Percentiles rank a stretch among this genome's conserved stretches.
Evolutionary conservation across 1,284 basidiomycete genomes (phyloP).

Genomic region (Austroboletus novae-zelandiae): DNA sequence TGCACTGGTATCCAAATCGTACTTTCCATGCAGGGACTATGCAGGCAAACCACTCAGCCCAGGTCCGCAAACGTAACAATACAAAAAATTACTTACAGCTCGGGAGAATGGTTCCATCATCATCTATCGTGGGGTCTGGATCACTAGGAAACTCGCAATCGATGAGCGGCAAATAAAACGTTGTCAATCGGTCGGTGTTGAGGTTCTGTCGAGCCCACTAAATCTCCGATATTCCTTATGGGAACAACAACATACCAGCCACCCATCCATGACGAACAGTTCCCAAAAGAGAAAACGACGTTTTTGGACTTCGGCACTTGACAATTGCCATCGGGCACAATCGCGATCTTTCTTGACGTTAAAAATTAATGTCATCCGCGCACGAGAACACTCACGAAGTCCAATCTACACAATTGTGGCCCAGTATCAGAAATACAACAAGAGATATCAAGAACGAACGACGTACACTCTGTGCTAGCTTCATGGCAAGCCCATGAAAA

Average conservation of each 20-base stretch:
- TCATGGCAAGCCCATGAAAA: conserved; percentile 56
- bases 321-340: conserved; percentile 62
- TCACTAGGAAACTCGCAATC: conserved; percentile 63
- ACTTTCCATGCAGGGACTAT: conserved; percentile 73
- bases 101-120: conserved; percentile 50
- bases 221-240: neutral
- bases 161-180: conserved; percentile 63
- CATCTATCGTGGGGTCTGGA: conserved; percentile 48
- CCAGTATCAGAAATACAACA: conserved; percentile 6
- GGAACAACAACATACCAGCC: conserved; percentile 35
- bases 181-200: conserved; percentile 61
- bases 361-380: neutral
- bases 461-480: conserved; percentile 64
- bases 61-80: no score
- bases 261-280: conserved; percentile 64
- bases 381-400: conserved; percentile 51
- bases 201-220: conserved; percentile 39
- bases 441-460: neutral
- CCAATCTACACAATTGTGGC: conserved; percentile 46
- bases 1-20: conserved; percentile 64
- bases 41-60: no score
- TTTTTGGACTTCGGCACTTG: conserved; percentile 60
- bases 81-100: conserved; percentile 45
- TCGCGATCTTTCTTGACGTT: conserved; percentile 52
- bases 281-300: conserved; percentile 73